Evolutionary conservation across 2,329 filamentous ascomycete genomes (phyloP), one percentile per base, ranked within the genome.

Genomic region (Clonostachys rosea): DNA sequence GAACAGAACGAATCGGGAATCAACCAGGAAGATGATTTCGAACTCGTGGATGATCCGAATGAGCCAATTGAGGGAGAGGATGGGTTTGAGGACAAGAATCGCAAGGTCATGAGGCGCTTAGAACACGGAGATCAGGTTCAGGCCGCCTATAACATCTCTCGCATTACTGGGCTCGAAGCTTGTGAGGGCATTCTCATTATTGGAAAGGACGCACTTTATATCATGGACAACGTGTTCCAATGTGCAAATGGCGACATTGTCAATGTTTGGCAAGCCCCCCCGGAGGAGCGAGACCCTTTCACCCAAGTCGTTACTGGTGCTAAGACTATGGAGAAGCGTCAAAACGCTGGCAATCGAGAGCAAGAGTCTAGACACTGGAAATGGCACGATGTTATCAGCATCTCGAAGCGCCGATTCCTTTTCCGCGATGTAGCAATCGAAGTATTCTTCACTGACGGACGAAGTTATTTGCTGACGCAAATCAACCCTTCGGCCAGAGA

Each of bases 361-460:
- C 89, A 95, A 58, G 88, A 92, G 51, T 91, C 87, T 3, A 82
- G 91, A 55, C 86, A 87, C 62, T 99, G 94, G 95, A 87, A 85
- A 54, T 99, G 92, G 92, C 81, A 84, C 5, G 92, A 97, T 61
- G 84, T 97, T 13, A 88, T 97, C 55, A 96, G 91, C 61, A 87
- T 97, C 35, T 97, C 92, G 1, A 99, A 99, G 65, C 84, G 95
- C 17, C 86, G 92, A 7, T 99, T 97, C 64, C 70, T 99, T 5
- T 96, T 97, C 66, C 85, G 94, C 24, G 92, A 99, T 59, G 94
- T 99, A 12, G 91, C 90, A 0, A 84, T 97, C n/a, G 94, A 99
- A 61, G 81, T 96, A 3, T 99, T 99, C 70, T 99, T 99, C 62
- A 91, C 91, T 0, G 95, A 99, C 61, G 94, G 94, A 2, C 86